Base-by-base conservation (phyloP, 305 asterid species). In the Solanum hybrid region DNA sequence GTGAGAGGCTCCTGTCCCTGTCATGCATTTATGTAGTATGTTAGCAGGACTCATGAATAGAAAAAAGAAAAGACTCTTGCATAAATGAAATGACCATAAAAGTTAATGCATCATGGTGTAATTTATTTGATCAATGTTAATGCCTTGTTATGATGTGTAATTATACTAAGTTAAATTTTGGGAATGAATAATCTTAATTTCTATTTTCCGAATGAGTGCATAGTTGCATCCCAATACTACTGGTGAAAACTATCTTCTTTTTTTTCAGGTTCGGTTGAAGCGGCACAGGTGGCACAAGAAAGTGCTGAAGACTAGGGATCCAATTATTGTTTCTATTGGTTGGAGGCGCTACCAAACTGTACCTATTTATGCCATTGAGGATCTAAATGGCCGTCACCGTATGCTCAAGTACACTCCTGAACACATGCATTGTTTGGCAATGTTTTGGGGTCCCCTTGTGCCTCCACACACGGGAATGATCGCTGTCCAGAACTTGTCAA, bases 381-480 rank as follows among this genome's bases (percentile, higher is more conserved):
- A 97, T 90, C 94, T 84, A n/a, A 97, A 97, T 92, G 98, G 98
- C 84, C 98, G 99, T 57, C 95, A 93, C 91, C 98, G 99, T 84
- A 97, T 97, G 99, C 98, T 96, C 83, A 97, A 97, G 92, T 96
- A 97, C 95, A 97, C 99, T 45, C 99, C 99, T 75, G 99, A 97
- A 89, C 99, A 97, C 90, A 97, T 97, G 99, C 99, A 97, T 92
- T 97, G 99, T 92, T 94, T 97, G 94, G 99, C 99, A 91, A 94
- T 96, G 98, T 96, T 97, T 92, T 97, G 99, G 98, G 99, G 99
- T 38, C 98, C 99, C 90, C 99, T 97, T 89, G 99, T 99, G 79
- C 99, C 99, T 76, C 98, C 99, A 80, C 95, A 93, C 87, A 93
- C 99, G 41, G 99, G 99, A 51, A 96, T 96, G 91, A 96, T 97